phyloP scores from a whole-genome alignment of 345 rosid genomes.

The Gossypium sturtianum region DNA sequence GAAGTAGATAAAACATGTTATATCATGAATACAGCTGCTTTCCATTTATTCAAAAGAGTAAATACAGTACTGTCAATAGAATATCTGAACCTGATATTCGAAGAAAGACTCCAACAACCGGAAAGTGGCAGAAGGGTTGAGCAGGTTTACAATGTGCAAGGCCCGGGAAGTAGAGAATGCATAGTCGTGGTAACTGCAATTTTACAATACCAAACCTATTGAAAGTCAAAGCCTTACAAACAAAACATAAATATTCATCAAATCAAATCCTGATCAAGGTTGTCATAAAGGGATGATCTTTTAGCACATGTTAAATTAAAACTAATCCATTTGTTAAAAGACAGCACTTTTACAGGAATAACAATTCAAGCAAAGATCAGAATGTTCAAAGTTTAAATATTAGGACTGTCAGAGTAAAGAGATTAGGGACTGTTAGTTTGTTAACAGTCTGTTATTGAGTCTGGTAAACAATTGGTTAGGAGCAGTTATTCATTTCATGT shows the following conservation, averaged over 20 bases:
- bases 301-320: background rate
- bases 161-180: slow-evolving; percentile 76
- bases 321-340: background rate
- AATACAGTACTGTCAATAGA: background rate
- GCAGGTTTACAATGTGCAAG: slow-evolving; percentile 52
- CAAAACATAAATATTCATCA: background rate
- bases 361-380: background rate
- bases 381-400: background rate
- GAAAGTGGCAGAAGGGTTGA: slow-evolving; percentile 58
- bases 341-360: background rate
- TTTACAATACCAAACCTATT: background rate
- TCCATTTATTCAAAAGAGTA: background rate
- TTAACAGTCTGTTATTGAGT: too few relatives aligned
- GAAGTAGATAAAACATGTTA: background rate
- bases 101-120: slow-evolving; percentile 60
- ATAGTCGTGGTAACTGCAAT: slow-evolving; percentile 81
- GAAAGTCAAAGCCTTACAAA: background rate
- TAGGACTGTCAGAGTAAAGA: background rate
- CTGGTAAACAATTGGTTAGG: too few relatives aligned
- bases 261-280: background rate
- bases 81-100: slow-evolving; percentile 54
- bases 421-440: too few relatives aligned
- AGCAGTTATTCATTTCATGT: too few relatives aligned
- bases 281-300: background rate
- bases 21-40: background rate